Percentiles rank a stretch among this genome's conserved stretches.
Evolutionary conservation across 1,284 basidiomycete genomes (phyloP).

Genomic region (Wallemia mellicola): DNA sequence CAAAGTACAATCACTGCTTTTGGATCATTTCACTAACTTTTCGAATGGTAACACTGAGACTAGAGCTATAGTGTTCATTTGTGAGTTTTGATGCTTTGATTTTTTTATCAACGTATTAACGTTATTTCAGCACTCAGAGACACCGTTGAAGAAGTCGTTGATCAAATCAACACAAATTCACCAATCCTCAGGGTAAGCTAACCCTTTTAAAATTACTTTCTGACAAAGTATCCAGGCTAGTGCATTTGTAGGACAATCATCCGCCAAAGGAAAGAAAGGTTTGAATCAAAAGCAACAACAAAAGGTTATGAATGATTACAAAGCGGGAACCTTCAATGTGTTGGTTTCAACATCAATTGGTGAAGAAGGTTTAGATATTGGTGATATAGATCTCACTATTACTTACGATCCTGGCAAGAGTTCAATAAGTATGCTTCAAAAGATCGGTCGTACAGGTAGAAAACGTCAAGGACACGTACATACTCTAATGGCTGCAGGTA

Average conservation of each 20-base stretch:
- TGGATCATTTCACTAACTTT: slow-evolving; percentile 45
- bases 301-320: slow-evolving; percentile 59
- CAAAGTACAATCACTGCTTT: slow-evolving; percentile 36
- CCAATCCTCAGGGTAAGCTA: background rate
- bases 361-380: slow-evolving; percentile 97
- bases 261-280: slow-evolving; percentile 62
- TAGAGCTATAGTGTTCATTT: slow-evolving; percentile 76
- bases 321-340: slow-evolving; percentile 60
- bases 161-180: slow-evolving; percentile 22
- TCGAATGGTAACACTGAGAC: slow-evolving; percentile 27
- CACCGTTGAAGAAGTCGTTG: slow-evolving; percentile 66
- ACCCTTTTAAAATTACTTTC: background rate
- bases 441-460: slow-evolving; percentile 80
- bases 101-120: too few relatives aligned
- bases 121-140: slow-evolving; percentile 20
- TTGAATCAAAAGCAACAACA: slow-evolving; percentile 75
- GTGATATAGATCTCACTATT: slow-evolving; percentile 86
- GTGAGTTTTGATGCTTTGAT: background rate
- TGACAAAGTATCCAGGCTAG: slow-evolving; percentile 28
- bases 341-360: slow-evolving; percentile 90
- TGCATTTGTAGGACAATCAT: slow-evolving; percentile 70
- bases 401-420: slow-evolving; percentile 94
- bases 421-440: slow-evolving; percentile 88
- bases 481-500: slow-evolving; percentile 65
- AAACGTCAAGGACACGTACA: slow-evolving; percentile 71